Evolutionary conservation across 2,329 filamentous ascomycete species (phyloP), one percentile per base, ranked within the genome.

Genomic region (Emericellopsis atlantica): DNA sequence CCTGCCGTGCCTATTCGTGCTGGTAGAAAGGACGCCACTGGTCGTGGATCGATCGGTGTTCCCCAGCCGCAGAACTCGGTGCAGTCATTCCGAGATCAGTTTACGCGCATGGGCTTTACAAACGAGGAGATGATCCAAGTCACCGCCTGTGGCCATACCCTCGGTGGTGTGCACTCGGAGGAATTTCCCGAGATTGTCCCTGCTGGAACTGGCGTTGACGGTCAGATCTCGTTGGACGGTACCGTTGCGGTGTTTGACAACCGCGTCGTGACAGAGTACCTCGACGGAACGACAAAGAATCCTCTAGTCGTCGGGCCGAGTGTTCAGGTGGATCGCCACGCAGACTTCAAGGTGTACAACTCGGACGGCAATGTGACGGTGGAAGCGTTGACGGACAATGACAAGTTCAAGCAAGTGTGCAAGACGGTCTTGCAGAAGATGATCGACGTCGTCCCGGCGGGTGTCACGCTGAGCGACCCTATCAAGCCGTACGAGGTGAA

Each of bases 401-500:
- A 56, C 1, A 56, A 54, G 10, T 79, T 76, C 56, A 57, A 57
- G 32, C 60, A 49, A 16, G 57, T 61, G 15, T 81, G 76, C 54
- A 57, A 62, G 46, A 58, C 53, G 4, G 63, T 79, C 15, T 56
- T 79, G 32, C 70, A 74, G 51, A 71, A 69, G 51, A 72, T 80
- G 74, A 74, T 79, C 44, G 72, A 81, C n/a, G 62, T 68, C 4
- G 74, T 79, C 1, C 74, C 75, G 2, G 51, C 56, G 3, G 61
- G 60, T 4, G 69, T 76, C 4, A 58, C 57, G 1, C 64, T 80
- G 4, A 67, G 68, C 0, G 67, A 69, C 38, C 62, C 69, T 3
- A 67, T 79, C 42, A 54, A 57, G 9, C 72, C 74, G 1, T 80
- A 79, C 53, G 64, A 64, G 14, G 65, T 79, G 49, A 81, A 80